Conservation (phyloP, 1,139 yeast genomes). For the Blastobotrys ciferrii region DNA sequence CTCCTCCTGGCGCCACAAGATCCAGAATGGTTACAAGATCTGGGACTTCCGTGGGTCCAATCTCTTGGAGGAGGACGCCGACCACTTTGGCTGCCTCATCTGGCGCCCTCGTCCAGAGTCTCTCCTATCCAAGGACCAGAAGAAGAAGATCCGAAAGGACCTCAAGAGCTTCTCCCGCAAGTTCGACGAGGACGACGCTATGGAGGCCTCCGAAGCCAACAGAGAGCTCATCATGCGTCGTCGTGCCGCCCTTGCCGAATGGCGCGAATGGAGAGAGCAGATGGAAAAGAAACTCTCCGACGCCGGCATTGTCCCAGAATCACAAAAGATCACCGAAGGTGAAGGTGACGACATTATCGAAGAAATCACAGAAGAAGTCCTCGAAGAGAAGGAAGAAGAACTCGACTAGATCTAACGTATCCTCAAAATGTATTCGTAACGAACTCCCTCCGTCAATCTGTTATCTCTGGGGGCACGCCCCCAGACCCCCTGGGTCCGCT, state of each 20-base stretch:
- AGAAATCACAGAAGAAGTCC: conserved; percentile 73
- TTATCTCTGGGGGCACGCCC: too few species aligned
- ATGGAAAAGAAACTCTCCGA: conserved; percentile 51
- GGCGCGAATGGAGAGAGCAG: conserved; percentile 75
- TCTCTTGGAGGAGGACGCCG: conserved; percentile 71
- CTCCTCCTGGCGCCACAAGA: conserved; percentile 76
- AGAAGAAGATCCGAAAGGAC: conserved; percentile 87
- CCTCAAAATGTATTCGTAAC: neutral
- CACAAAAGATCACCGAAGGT: conserved; percentile 28
- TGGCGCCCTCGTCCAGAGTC: conserved; percentile 98
- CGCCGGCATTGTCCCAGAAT: conserved; percentile 40
- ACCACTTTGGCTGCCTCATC: conserved; percentile 80
- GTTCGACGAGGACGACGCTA: conserved; percentile 93
- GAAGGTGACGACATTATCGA: conserved; percentile 63
- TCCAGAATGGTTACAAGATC: conserved; percentile 88
- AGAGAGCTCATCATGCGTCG: conserved; percentile 86
- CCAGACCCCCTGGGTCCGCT: too few species aligned
- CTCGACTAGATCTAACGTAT: conserved; percentile 14
- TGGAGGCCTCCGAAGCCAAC: conserved; percentile 93
- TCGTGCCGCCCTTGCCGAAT: conserved; percentile 77
- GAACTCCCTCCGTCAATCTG: too few species aligned
- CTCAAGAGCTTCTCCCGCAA: conserved; percentile 86
- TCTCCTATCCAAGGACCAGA: conserved; percentile 69
- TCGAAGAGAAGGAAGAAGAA: conserved; percentile 45
- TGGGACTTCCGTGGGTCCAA: conserved; percentile 80